Evolutionary conservation across 345 rosid genomes (phyloP), one percentile per base, ranked within the genome.

Genomic region (Arabidopsis suecica): DNA sequence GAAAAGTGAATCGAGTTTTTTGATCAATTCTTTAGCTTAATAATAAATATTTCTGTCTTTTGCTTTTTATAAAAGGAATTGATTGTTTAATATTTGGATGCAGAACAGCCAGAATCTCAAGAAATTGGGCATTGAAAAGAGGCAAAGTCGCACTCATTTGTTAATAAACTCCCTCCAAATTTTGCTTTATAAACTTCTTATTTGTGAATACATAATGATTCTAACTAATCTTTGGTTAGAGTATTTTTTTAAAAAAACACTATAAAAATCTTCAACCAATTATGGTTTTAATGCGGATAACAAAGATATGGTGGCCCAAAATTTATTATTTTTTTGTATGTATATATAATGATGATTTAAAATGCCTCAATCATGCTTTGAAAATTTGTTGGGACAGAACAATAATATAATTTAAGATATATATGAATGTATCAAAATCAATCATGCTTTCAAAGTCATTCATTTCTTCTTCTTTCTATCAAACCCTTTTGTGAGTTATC

Each of bases 41-140:
- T 12, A 64, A 36, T 65, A 74, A 74, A 65, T 65, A 6, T 55
- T 28, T 10, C 3, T 56, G 58, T 55, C 65, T 74, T 55, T 73
- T 73, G 48, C 57, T 57, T 74, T 74, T 36, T 45, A 14, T 54
- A 23, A 74, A 64, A 55, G 48, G 41, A 64, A 25, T 13, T 59
- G 40, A 18, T 72, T 51, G 54, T 50, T 53, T 47, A 64, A 22
- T 72, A 44, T 71, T 60, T 69, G 57, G 58, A 28, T 74, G 78
- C 78, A 74, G 59, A 74, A 74, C 71, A 58, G 59, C 77, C 80
- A 79, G 84, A 74, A 78, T 82, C 78, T 76, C 79, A 83, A 73
- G 77, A 64, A 73, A 51, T 64, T 64, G 25, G 18, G 71, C 77
- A 63, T 71, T 67, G 71, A 56, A 69, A 74, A 14, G 64, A 67